Percentiles rank a stretch among this genome's conserved stretches.
phyloP scores from a whole-genome alignment of 2,329 filamentous ascomycete species.

The Penicillium sp. region DNA sequence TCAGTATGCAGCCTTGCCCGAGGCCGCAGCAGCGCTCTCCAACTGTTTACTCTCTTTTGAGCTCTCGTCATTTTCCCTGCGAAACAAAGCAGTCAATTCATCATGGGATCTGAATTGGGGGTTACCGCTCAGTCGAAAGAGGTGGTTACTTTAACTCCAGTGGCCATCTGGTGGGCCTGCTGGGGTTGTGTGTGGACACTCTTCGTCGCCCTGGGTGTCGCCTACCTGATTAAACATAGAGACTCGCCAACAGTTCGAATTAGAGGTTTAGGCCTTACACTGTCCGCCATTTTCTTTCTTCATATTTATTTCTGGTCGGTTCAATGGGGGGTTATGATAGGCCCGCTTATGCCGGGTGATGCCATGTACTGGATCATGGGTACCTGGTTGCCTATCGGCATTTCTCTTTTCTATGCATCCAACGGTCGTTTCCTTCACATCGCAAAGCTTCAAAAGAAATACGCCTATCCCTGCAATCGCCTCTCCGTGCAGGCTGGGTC shows the following conservation, averaged over 20 bases:
- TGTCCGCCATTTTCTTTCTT: slow-evolving; percentile 37
- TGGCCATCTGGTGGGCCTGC: slow-evolving; percentile 30
- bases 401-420: slow-evolving; percentile 65
- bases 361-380: slow-evolving; percentile 68
- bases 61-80: neutral
- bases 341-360: slow-evolving; percentile 48
- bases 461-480: slow-evolving; percentile 27
- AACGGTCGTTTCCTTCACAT: slow-evolving; percentile 62
- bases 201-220: slow-evolving; percentile 27
- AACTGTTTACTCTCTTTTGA: neutral
- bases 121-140: slow-evolving; percentile 28
- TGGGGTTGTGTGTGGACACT: slow-evolving; percentile 35
- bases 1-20: neutral
- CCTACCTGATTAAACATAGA: slow-evolving; percentile 34
- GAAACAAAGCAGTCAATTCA: neutral
- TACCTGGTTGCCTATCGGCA: slow-evolving; percentile 62
- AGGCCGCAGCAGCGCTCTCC: neutral
- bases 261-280: slow-evolving; percentile 38
- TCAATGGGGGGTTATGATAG: slow-evolving; percentile 38
- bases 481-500: neutral
- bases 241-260: slow-evolving; percentile 39
- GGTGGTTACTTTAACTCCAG: slow-evolving; percentile 18
- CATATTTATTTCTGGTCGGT: slow-evolving; percentile 40
- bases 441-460: slow-evolving; percentile 55
- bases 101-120: slow-evolving; percentile 34